A percentile compares a stretch with the other conserved stretches of the same genome.
phyloP scores from a whole-genome alignment of 257 asterid genomes.

The Phtheirospermum japonicum region DNA sequence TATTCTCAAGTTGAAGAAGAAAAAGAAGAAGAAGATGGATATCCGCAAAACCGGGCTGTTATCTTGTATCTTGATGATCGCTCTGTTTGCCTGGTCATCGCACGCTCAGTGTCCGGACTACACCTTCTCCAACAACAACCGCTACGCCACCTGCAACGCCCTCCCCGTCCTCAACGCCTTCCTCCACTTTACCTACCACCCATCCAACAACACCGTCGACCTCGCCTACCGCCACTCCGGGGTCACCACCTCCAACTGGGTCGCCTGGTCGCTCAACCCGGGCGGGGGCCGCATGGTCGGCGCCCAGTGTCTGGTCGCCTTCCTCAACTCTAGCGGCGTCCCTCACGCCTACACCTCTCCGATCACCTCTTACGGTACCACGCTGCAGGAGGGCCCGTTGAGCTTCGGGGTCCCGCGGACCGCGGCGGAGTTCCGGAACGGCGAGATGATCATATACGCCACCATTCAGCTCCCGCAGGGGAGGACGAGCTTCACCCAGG shows the following conservation, averaged over 20 bases:
- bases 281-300: conserved; percentile 41
- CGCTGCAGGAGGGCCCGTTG: conserved; percentile 33
- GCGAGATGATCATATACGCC: conserved; percentile 57
- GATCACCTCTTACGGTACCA: background rate
- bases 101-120: conserved; percentile 32
- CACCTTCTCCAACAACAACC: conserved; percentile 31
- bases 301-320: conserved; percentile 62
- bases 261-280: conserved; percentile 64
- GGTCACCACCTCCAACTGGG: conserved; percentile 46
- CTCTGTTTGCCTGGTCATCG: conserved; percentile 5
- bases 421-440: conserved; percentile 34
- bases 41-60: too few relatives aligned
- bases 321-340: conserved; percentile 31
- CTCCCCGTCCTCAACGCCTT: conserved; percentile 56
- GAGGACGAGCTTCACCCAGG: conserved; percentile 51
- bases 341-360: conserved; percentile 56
- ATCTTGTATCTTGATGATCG: conserved; percentile 23
- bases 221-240: conserved; percentile 62
- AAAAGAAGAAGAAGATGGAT: background rate
- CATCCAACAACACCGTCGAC: conserved; percentile 44
- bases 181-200: conserved; percentile 68
- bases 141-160: conserved; percentile 33
- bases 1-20: background rate
- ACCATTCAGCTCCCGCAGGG: conserved; percentile 52
- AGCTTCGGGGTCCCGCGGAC: conserved; percentile 54